phyloP scores from a whole-genome alignment of 2,329 filamentous ascomycete genomes.

The Fusarium succisae region DNA sequence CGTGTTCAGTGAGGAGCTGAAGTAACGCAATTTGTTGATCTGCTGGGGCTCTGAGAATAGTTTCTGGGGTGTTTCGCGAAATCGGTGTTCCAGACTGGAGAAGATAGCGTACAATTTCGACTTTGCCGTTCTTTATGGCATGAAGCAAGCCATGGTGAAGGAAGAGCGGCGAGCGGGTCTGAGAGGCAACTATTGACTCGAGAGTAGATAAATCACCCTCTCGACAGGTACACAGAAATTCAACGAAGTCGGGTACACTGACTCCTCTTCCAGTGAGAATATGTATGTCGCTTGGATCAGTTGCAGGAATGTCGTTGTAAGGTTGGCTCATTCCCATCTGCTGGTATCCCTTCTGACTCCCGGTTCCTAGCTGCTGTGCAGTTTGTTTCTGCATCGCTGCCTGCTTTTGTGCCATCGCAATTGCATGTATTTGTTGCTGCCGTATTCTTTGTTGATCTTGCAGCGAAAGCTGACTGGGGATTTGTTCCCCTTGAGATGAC shows the following conservation, averaged over 20 bases:
- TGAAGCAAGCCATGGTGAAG: not conserved
- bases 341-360: not conserved
- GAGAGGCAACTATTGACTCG: not conserved
- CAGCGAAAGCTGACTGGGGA: no score
- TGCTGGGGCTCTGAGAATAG: constrained; percentile 9
- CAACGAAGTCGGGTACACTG: not conserved
- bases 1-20: constrained; percentile 10
- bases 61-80: not conserved
- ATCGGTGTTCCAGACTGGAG: constrained; percentile 24
- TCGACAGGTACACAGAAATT: constrained; percentile 19
- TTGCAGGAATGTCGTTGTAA: not conserved
- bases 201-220: constrained; percentile 5
- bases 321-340: not conserved
- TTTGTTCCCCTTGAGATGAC: not conserved
- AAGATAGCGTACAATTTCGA: constrained; percentile 9
- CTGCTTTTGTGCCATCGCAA: not conserved
- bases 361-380: not conserved
- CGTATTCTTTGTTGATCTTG: not conserved
- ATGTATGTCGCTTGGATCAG: not conserved
- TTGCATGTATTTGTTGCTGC: not conserved
- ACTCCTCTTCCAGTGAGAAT: not conserved
- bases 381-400: not conserved
- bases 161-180: not conserved
- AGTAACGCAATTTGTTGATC: constrained; percentile 10
- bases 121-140: constrained; percentile 13